Conservation (phyloP, 2,329 filamentous ascomycete species). For the Aspergillus tamarii region DNA sequence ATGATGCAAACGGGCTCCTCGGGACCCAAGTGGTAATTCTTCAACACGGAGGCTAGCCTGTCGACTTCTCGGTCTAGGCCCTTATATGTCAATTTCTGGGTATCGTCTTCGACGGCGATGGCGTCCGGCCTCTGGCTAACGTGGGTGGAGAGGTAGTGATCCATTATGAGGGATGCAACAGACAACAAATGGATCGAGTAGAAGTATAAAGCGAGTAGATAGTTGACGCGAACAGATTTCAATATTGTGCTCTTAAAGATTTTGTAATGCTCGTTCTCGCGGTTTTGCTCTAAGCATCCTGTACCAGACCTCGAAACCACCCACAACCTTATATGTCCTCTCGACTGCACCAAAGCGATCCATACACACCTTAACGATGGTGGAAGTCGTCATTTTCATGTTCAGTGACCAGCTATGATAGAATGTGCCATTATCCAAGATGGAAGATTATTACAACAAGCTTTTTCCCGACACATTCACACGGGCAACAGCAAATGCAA, state of each 20-base stretch:
- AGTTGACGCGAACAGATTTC: too few relatives aligned
- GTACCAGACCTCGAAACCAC: background rate
- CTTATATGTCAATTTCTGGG: constrained; percentile 2
- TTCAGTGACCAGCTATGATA: background rate
- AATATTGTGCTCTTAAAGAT: background rate
- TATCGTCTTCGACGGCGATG: constrained; percentile 7
- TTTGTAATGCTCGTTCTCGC: background rate
- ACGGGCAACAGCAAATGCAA: background rate
- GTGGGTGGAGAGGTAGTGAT: background rate
- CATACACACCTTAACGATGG: background rate
- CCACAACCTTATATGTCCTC: background rate
- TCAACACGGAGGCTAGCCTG: background rate
- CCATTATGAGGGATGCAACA: background rate
- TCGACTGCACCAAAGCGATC: background rate
- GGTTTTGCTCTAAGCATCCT: too few relatives aligned
- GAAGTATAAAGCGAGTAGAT: background rate
- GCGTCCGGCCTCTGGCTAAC: background rate
- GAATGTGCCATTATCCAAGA: background rate
- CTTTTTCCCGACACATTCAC: background rate
- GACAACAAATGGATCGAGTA: background rate
- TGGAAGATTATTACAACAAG: background rate
- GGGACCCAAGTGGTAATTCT: background rate
- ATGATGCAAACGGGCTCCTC: constrained; percentile 14
- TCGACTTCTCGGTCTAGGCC: constrained; percentile 8
- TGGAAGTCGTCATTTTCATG: background rate